These are phyloP conservation scores for Hypoxylon sp. DNA, from an alignment of 2,329 filamentous ascomycete genomes.

Conservation along the genomic window DNA sequence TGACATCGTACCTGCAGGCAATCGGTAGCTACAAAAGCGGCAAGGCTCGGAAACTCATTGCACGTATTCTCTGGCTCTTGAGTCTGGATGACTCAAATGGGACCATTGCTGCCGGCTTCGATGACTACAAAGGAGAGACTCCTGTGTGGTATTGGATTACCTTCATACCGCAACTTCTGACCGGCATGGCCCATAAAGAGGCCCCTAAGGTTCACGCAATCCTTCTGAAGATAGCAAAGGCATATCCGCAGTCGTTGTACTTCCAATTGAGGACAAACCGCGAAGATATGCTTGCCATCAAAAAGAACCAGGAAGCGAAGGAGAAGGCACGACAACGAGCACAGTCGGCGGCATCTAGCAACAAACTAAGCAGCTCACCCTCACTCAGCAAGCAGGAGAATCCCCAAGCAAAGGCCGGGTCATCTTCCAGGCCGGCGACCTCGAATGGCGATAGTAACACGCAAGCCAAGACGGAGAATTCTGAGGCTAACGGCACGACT, in stretches of 20 bases:
- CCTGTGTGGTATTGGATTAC: conserved; percentile 99
- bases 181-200: conserved; percentile 91
- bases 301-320: conserved; percentile 86
- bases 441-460: conserved; percentile 61
- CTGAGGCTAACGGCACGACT: conserved; percentile 51
- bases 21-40: conserved; percentile 97
- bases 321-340: conserved; percentile 69
- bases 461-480: conserved; percentile 61
- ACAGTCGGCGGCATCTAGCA: conserved; percentile 60
- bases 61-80: conserved; percentile 93
- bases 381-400: conserved; percentile 67
- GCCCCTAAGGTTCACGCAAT: conserved; percentile 88
- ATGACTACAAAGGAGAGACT: conserved; percentile 96
- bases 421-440: conserved; percentile 63
- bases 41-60: conserved; percentile 93
- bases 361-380: conserved; percentile 62
- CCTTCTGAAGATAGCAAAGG: conserved; percentile 92
- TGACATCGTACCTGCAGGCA: conserved; percentile 96
- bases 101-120: conserved; percentile 85
- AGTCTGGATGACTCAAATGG: conserved; percentile 92
- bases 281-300: conserved; percentile 93
- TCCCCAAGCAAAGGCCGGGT: conserved; percentile 58
- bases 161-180: conserved; percentile 95
- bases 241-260: conserved; percentile 94
- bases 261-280: conserved; percentile 93